Evolutionary conservation across 495 filamentous ascomycete species (phyloP), one percentile per base, ranked within the genome.

Genomic region (Aspergillus carlsbadensis): DNA sequence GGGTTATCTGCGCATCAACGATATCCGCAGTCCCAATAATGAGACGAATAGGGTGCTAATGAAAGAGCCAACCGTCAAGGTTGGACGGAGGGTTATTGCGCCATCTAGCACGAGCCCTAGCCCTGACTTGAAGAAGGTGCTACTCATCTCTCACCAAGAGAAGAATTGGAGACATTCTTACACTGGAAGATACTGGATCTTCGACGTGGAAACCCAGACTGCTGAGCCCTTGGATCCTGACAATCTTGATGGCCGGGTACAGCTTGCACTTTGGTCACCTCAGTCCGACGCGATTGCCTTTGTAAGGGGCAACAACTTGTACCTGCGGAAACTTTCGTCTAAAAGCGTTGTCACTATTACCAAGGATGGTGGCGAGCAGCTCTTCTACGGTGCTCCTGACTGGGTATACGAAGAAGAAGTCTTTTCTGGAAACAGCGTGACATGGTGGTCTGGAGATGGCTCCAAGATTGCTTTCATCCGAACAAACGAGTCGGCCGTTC

Each of bases 381-480:
- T 94, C 14, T 98, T 98, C 77, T 95, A 98, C 63, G 94, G 94
- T 18, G 84, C 96, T n/a, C 94, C 94, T 0, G 94, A 98, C 70
- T 98, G 94, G 94, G 94, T 98, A 0, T 98, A 97, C 61, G 94
- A 98, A 66, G 94, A 98, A 66, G 94, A 98, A 70, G 92, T 98
- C 6, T 88, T 98, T 60, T 59, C 74, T 1, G 85, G 84, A 3
- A 88, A 90, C 61, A 91, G 81, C 46, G 95, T 87, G 6, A 92
- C 92, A 0, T 98, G 94, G 94, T 98, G 90, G 91, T 91, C 90
- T 17, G 80, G 85, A 21, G 91, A 92, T 66, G 94, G 91, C 17
- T 86, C 88, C 48, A 94, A 86, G 68, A 70, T 98, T 57, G 91
- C 94, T 17, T 98, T 96, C 69, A 69, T 98, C 37, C 86, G 91